These are phyloP conservation scores for Fraxinus baroniana DNA, from an alignment of 305 asterid species.

Conservation along the genomic window DNA sequence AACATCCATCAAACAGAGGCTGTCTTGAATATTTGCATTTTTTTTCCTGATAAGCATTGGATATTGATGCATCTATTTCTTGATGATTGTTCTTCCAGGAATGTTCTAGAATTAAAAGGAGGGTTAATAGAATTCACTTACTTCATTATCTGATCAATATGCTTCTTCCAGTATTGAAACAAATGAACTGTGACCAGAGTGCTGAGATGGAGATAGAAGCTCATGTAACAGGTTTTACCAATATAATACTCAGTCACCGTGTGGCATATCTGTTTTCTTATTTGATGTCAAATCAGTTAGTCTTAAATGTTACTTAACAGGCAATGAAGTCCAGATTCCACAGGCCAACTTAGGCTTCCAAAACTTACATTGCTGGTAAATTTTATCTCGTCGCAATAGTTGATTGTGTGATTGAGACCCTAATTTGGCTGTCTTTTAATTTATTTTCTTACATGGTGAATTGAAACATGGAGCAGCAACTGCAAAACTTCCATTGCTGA, in stretches of 20 bases:
- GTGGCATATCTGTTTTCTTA: constrained; percentile 10
- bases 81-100: constrained; percentile 50
- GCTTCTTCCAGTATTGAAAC: constrained; percentile 83
- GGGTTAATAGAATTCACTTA: constrained; percentile 51
- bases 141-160: constrained; percentile 64
- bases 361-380: constrained; percentile 64
- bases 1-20: too few relatives aligned
- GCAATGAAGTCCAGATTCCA: constrained; percentile 53
- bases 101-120: constrained; percentile 46
- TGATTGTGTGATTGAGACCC: constrained; percentile 16
- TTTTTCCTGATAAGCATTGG: constrained; percentile 13
- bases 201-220: constrained; percentile 73
- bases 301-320: constrained; percentile 38
- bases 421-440: constrained; percentile 21
- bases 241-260: constrained; percentile 17
- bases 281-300: constrained; percentile 20
- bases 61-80: constrained; percentile 25
- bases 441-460: constrained; percentile 26
- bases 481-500: constrained; percentile 74
- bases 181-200: constrained; percentile 59
- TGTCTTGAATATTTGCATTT: constrained; percentile 10
- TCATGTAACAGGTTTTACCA: constrained; percentile 54
- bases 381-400: constrained; percentile 19
- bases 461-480: constrained; percentile 53
- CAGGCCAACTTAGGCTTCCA: constrained; percentile 41